Percentiles rank a stretch among this genome's conserved stretches.
Conservation (phyloP, 495 filamentous ascomycete species). For the Poronia punctata region DNA sequence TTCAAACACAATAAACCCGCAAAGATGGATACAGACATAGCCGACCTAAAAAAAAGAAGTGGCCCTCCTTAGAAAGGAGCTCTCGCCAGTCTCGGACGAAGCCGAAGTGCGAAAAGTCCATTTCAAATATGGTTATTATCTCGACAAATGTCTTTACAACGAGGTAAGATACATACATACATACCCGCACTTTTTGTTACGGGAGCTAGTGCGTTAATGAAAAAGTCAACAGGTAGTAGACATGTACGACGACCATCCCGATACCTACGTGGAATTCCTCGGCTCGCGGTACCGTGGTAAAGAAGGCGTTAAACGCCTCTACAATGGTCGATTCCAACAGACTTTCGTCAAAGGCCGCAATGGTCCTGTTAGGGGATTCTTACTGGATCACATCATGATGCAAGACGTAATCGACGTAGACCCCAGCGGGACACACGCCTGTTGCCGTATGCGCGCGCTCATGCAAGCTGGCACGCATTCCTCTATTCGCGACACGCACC, state of each 20-base stretch:
- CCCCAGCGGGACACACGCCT: conserved; percentile 38
- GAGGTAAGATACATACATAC: conserved; percentile 28
- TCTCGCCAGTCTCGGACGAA: conserved; percentile 30
- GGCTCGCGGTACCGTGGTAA: conserved; percentile 47
- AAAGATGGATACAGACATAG: conserved; percentile 15
- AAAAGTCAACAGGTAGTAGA: conserved; percentile 32
- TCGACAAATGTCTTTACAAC: conserved; percentile 53
- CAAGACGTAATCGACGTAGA: conserved; percentile 47
- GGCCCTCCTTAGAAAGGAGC: conserved; percentile 18
- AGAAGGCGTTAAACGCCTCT: conserved; percentile 46
- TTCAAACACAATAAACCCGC: neutral
- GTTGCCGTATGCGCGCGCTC: conserved; percentile 47
- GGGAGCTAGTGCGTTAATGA: neutral
- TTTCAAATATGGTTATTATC: conserved; percentile 53
- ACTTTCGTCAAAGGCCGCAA: conserved; percentile 46
- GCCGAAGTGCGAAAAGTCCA: conserved; percentile 47
- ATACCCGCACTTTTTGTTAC: neutral
- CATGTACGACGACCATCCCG: conserved; percentile 45
- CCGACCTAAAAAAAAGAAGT: conserved; percentile 24
- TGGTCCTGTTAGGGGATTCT: conserved; percentile 47
- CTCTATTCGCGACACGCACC: conserved; percentile 38
- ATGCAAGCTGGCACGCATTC: conserved; percentile 50
- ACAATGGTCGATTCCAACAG: conserved; percentile 44
- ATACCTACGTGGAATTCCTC: conserved; percentile 51
- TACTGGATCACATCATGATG: conserved; percentile 52